Percentiles rank a stretch among this genome's conserved stretches.
Conservation (phyloP, 2,329 filamentous ascomycete genomes). For the Leptographium wingfieldii region DNA sequence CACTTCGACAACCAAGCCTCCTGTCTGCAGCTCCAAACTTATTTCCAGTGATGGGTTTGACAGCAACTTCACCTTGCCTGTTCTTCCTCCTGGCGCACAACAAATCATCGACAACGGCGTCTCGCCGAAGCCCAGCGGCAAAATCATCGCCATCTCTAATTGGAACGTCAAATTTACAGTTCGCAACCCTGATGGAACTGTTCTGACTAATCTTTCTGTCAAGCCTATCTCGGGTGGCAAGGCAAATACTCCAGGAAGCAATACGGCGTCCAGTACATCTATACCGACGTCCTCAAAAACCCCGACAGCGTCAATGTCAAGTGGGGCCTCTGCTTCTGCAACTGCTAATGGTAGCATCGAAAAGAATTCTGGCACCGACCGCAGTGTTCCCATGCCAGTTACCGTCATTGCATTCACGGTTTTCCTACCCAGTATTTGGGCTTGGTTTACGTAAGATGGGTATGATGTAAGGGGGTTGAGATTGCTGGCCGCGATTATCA, state of each 20-base stretch:
- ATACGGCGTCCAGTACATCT: slow-evolving; percentile 14
- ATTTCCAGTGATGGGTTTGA: slow-evolving; percentile 56
- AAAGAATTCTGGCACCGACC: slow-evolving; percentile 13
- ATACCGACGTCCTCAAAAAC: slow-evolving; percentile 7
- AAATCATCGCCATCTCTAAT: slow-evolving; percentile 47
- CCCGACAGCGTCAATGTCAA: not conserved
- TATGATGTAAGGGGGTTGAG: not conserved
- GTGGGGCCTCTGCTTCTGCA: not conserved
- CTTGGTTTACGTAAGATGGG: slow-evolving; percentile 3
- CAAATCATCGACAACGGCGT: slow-evolving; percentile 69
- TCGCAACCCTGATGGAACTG: slow-evolving; percentile 49
- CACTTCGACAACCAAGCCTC: slow-evolving; percentile 36
- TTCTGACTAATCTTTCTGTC: slow-evolving; percentile 38
- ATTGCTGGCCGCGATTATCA: not conserved
- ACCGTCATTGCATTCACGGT: slow-evolving; percentile 1
- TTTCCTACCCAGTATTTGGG: slow-evolving; percentile 5
- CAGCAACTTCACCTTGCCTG: slow-evolving; percentile 67
- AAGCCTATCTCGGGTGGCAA: slow-evolving; percentile 30
- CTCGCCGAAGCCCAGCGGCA: slow-evolving; percentile 46
- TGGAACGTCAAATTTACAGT: slow-evolving; percentile 46
- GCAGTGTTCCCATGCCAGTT: slow-evolving; percentile 5
- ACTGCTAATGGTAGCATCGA: not conserved
- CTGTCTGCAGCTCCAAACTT: slow-evolving; percentile 51
- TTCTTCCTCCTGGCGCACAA: slow-evolving; percentile 52
- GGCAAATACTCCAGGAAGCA: slow-evolving; percentile 33